Evolutionary conservation across 192 early-diverging fungal species (phyloP).

Genomic region (Backusella australiensis): DNA sequence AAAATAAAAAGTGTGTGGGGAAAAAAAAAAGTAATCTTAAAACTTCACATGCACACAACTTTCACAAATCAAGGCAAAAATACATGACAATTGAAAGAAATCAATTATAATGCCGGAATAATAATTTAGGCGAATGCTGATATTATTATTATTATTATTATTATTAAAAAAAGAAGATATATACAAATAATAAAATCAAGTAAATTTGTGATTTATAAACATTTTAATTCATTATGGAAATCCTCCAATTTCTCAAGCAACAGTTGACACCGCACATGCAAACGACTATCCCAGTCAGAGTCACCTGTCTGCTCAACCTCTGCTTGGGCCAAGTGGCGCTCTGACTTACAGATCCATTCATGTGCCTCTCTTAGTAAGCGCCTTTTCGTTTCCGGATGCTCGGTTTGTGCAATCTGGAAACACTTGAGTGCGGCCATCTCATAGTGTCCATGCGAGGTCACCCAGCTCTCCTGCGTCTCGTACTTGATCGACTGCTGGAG

Average conservation of each 20-base stretch:
- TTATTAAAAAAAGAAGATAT: neutral
- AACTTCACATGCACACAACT: neutral
- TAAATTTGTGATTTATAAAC: neutral
- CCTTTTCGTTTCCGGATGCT: neutral
- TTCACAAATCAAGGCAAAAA: neutral
- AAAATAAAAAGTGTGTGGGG: neutral
- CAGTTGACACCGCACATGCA: slow-evolving; percentile 38
- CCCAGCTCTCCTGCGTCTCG: slow-evolving; percentile 28
- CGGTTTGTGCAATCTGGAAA: neutral
- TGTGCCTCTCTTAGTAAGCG: slow-evolving; percentile 14
- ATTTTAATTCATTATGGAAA: slow-evolving; percentile 30
- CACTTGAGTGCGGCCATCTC: slow-evolving; percentile 27
- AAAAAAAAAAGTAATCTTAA: neutral
- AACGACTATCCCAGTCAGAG: slow-evolving; percentile 28
- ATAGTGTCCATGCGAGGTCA: slow-evolving; percentile 17
- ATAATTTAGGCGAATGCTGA: neutral
- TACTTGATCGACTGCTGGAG: slow-evolving; percentile 12
- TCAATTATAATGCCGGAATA: neutral
- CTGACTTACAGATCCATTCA: slow-evolving; percentile 14
- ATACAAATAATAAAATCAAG: no score
- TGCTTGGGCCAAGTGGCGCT: neutral
- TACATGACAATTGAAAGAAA: neutral
- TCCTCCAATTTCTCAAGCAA: slow-evolving; percentile 28
- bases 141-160: neutral
- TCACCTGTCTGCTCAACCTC: slow-evolving; percentile 11